Evolutionary conservation across 495 filamentous ascomycete genomes (phyloP), one percentile per base, ranked within the genome.

Genomic region (Tuber aestivum): DNA sequence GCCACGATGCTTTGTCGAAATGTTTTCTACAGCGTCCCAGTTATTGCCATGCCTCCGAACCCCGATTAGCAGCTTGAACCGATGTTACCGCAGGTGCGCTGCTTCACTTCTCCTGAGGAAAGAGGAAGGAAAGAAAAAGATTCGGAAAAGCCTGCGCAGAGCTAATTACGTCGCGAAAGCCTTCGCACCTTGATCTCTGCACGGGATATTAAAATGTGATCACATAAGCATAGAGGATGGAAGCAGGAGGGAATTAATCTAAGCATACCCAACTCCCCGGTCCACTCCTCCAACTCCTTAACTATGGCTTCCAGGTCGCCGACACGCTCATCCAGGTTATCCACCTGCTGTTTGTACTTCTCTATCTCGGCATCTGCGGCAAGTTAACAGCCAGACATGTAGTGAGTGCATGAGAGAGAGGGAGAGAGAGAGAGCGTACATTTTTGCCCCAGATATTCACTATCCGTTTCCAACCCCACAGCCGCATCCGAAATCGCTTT

Each of bases 261-360:
- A 72, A 35, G 56, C 72, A 65, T 75, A 83, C 82, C 82, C 18
- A 83, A 75, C 74, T 83, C 82, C 18, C 81, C 82, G 12, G 82
- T 83, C 82, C 82, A 83, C 74, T 83, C 82, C 42, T 83, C 82
- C 0, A 83, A 75, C 73, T 83, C 82, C 61, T 70, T 81, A 69
- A 83, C 79, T 56, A 83, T 76, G 1, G 73, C 75, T 77, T 83
- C 82, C n/a, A 83, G 27, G 41, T 83, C 81, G 7, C 76, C 76
- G 21, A 83, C 82, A 10, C 81, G 72, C 56, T 79, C 81, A 40
- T 83, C 81, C 38, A 83, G 74, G 9, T 78, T 77, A 72, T 83
- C 82, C n/a, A 83, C 82, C 56, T 83, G 81, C 42, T 71, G 76
- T 35, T 77, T 76, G 65, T 83, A 83, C 74, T 82, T 81, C 4